Evolutionary conservation across 192 early-diverging fungal species (phyloP).

Genomic region (Backusella tuberculispora): DNA sequence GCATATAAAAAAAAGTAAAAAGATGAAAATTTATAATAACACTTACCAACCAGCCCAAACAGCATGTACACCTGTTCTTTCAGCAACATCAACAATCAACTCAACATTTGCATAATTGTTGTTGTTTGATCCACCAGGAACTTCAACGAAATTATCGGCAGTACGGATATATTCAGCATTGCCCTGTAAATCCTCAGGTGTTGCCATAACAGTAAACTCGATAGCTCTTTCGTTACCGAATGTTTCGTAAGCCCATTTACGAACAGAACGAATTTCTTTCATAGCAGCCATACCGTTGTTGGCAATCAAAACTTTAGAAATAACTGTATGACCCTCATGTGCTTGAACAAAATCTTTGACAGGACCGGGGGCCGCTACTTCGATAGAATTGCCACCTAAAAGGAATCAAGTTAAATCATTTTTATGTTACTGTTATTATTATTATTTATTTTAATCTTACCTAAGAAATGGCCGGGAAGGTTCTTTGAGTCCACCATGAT

Average conservation of each 20-base stretch:
- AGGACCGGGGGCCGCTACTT: slow-evolving; percentile 61
- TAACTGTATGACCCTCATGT: slow-evolving; percentile 83
- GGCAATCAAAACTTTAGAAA: slow-evolving; percentile 95
- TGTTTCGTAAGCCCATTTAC: slow-evolving; percentile 98
- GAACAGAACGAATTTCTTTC: slow-evolving; percentile 97
- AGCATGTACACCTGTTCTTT: slow-evolving; percentile 92
- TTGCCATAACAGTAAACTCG: slow-evolving; percentile 97
- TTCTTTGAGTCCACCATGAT: slow-evolving; percentile 25
- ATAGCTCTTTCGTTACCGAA: slow-evolving; percentile 97
- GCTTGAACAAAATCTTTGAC: slow-evolving; percentile 80
- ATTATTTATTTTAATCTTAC: slow-evolving; percentile 11
- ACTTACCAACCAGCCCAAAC: slow-evolving; percentile 94
- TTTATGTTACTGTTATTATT: background rate
- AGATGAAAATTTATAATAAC: background rate
- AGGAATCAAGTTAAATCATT: background rate
- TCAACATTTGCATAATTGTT: slow-evolving; percentile 99
- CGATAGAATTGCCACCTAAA: slow-evolving; percentile 74
- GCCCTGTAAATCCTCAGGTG: slow-evolving; percentile 94
- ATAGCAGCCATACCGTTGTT: slow-evolving; percentile 99
- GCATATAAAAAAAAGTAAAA: slow-evolving; percentile 12
- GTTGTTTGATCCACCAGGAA: slow-evolving; percentile 96
- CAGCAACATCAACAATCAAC: slow-evolving; percentile 97
- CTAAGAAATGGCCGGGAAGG: slow-evolving; percentile 31
- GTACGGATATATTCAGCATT: slow-evolving; percentile 99
- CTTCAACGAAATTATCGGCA: slow-evolving; percentile 98